Evolutionary conservation across 495 filamentous ascomycete species (phyloP), one percentile per base, ranked within the genome.

Genomic region (Annulohypoxylon maeteangense): DNA sequence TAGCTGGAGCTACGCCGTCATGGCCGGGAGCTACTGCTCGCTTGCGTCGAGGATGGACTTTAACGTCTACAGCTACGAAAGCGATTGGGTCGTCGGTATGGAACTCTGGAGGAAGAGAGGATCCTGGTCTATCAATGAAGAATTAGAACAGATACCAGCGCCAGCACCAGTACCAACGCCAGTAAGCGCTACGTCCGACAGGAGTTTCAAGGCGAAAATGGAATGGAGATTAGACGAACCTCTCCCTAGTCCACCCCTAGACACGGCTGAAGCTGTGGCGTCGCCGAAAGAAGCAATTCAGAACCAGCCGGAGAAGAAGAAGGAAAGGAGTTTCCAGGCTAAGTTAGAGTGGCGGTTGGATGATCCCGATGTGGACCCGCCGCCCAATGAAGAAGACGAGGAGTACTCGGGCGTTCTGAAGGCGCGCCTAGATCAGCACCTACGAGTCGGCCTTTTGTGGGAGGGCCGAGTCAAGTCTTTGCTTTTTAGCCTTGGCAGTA

Each of bases 11-110:
- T 99, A 98, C 73, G 92, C 95, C 12, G 90, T 97, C 11, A 89
- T 91, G 71, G 95, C 95, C 5, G 91, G 91, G 20, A 88, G 86
- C 11, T 88, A 93, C 64, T 87, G 95, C 56, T 90, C 93, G 0
- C 87, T 99, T 50, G 95, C 93, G 64, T 93, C 93, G 31, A 88
- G 90, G 42, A 95, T 98, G 81, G 93, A 95, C 69, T 99, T 98
- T 78, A 99, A 99, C 76, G 93, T 97, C 55, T 98, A 97, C 81
- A 96, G 92, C 74, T 99, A 97, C 82, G 95, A 98, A 81, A 97
- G 93, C 76, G 94, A 96, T 38, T 87, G 97, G 83, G 90, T 91
- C 42, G 84, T 97, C 7, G 95, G 96, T 11, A 91, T 90, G 77
- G 96, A 99, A 78, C 81, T 98, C 29, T 99, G 96, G 95, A 86